Conservation (phyloP, 768 basidiomycete species). For the Clitopilus passeckerianus region DNA sequence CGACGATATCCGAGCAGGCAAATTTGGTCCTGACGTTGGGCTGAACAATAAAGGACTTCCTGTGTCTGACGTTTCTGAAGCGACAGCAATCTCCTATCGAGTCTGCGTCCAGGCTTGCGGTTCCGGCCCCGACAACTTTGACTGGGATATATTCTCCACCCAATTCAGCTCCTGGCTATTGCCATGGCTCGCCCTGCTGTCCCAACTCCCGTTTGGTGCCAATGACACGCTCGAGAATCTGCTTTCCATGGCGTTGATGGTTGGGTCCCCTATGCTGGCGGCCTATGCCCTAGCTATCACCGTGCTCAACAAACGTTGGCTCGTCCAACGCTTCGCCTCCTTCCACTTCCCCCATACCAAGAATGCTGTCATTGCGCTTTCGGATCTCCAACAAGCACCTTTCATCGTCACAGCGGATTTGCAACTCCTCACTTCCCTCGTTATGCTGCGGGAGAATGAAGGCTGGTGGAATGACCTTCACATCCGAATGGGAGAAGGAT, state of each 20-base stretch:
- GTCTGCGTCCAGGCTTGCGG: slow-evolving; percentile 23
- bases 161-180: slow-evolving; percentile 40
- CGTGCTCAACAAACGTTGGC: slow-evolving; percentile 32
- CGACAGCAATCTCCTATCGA: slow-evolving; percentile 22
- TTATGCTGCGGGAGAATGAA: slow-evolving; percentile 30
- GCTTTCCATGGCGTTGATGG: slow-evolving; percentile 32
- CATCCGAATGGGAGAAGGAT: slow-evolving; percentile 24
- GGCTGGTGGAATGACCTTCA: slow-evolving; percentile 31
- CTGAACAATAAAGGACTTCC: slow-evolving; percentile 21
- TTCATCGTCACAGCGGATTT: slow-evolving; percentile 20
- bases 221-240: slow-evolving; percentile 32
- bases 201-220: slow-evolving; percentile 43
- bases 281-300: slow-evolving; percentile 40
- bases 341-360: slow-evolving; percentile 17
- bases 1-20: slow-evolving; percentile 9
- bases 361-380: slow-evolving; percentile 23
- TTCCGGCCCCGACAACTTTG: slow-evolving; percentile 16
- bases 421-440: slow-evolving; percentile 27
- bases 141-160: slow-evolving; percentile 29
- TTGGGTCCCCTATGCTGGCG: slow-evolving; percentile 40
- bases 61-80: slow-evolving; percentile 12
- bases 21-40: slow-evolving; percentile 12
- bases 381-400: slow-evolving; percentile 32
- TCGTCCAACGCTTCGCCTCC: slow-evolving; percentile 19
- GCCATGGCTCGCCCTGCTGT: slow-evolving; percentile 43